phyloP scores from a whole-genome alignment of 805 yeast genomes.

The Torulaspora delbrueckii region DNA sequence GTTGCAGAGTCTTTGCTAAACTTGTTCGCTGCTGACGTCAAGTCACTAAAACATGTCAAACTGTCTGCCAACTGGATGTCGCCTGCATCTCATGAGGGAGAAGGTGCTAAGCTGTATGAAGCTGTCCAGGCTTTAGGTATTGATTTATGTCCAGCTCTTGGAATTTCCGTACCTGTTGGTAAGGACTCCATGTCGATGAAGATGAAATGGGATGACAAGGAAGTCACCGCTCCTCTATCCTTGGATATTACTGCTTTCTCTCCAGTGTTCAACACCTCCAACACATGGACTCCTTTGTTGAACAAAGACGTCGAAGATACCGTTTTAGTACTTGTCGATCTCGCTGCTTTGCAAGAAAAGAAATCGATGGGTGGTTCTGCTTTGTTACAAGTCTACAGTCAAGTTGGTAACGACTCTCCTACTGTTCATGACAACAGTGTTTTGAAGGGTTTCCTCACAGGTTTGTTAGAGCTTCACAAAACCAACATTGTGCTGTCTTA shows the following conservation, averaged over 20 bases:
- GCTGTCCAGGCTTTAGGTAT: slow-evolving; percentile 96
- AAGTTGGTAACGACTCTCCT: slow-evolving; percentile 80
- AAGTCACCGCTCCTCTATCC: slow-evolving; percentile 93
- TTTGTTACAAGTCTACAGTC: slow-evolving; percentile 85
- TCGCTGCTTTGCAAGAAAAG: slow-evolving; percentile 49
- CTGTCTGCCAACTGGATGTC: slow-evolving; percentile 99
- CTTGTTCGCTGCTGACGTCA: slow-evolving; percentile 82
- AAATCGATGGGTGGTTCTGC: slow-evolving; percentile 89
- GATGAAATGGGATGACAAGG: slow-evolving; percentile 92
- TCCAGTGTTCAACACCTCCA: slow-evolving; percentile 76
- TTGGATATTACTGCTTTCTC: slow-evolving; percentile 88
- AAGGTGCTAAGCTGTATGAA: slow-evolving; percentile 89
- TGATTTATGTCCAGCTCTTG: slow-evolving; percentile 90
- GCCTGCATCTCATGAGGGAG: slow-evolving; percentile 91
- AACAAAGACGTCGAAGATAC: slow-evolving; percentile 48
- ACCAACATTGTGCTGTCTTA: slow-evolving; percentile 69
- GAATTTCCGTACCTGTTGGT: slow-evolving; percentile 93
- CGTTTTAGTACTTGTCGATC: slow-evolving; percentile 71
- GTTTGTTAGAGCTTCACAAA: slow-evolving; percentile 70
- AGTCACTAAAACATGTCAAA: slow-evolving; percentile 67
- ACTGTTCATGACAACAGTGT: slow-evolving; percentile 64
- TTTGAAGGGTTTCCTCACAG: slow-evolving; percentile 64
- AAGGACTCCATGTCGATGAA: slow-evolving; percentile 99
- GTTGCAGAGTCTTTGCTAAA: slow-evolving; percentile 93
- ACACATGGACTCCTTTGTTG: slow-evolving; percentile 93